A percentile compares a stretch with the other conserved stretches of the same genome.
Conservation (phyloP, 345 rosid genomes). For the Physaria fendleri region DNA sequence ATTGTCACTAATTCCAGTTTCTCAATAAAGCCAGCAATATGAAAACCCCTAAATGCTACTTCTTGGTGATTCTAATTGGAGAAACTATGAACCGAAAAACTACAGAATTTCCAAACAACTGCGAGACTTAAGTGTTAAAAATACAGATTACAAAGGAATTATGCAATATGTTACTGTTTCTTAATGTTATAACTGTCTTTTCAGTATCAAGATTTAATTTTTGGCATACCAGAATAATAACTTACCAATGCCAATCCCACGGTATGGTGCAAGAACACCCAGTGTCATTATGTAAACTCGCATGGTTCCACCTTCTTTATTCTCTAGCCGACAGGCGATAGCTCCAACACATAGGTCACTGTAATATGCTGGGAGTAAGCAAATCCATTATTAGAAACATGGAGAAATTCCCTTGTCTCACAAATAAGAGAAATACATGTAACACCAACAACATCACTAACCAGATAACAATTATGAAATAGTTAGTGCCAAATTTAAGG, state of each 20-base stretch:
- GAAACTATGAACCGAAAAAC: not conserved
- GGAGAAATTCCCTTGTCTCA: not conserved
- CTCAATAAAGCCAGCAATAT: not conserved
- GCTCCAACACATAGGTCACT: slow-evolving; percentile 95
- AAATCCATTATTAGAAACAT: slow-evolving; percentile 10
- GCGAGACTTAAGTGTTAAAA: not conserved
- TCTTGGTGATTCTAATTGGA: not conserved
- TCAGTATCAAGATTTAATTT: not conserved
- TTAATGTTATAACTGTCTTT: not conserved
- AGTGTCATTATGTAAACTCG: slow-evolving; percentile 93
- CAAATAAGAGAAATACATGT: not conserved
- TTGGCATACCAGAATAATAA: slow-evolving; percentile 3
- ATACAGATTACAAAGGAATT: not conserved
- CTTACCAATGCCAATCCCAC: slow-evolving; percentile 92
- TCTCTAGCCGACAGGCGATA: slow-evolving; percentile 92
- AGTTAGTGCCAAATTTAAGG: too few species aligned
- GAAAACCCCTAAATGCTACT: not conserved
- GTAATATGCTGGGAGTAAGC: slow-evolving; percentile 60
- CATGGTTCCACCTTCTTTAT: slow-evolving; percentile 68
- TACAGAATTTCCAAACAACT: not conserved
- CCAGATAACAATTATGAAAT: not conserved
- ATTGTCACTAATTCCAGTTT: not conserved
- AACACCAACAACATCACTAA: not conserved
- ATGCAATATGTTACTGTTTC: not conserved
- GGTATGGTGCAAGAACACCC: slow-evolving; percentile 95